Evolutionary conservation across 2,329 filamentous ascomycete genomes (phyloP).

Genomic region (Verticillium longisporum): DNA sequence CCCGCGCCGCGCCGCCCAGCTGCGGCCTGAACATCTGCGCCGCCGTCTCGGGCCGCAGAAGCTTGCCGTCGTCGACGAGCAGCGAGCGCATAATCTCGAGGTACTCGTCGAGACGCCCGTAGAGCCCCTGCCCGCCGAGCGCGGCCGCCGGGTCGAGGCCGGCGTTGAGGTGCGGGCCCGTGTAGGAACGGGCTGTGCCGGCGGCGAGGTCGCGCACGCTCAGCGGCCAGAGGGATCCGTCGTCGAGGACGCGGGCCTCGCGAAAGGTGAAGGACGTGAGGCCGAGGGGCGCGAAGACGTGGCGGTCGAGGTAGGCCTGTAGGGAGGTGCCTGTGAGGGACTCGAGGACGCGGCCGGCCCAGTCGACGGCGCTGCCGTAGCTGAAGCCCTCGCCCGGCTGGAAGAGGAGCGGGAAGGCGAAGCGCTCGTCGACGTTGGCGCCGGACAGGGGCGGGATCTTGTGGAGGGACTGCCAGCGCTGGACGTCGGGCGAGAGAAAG

Average conservation of each 20-base stretch:
- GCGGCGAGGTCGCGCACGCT: slow-evolving; percentile 9
- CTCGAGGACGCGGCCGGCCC: slow-evolving; percentile 38
- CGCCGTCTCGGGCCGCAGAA: slow-evolving; percentile 22
- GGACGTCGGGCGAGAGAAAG: slow-evolving; percentile 27
- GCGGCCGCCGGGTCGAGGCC: slow-evolving; percentile 14
- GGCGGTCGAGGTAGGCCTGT: slow-evolving; percentile 25
- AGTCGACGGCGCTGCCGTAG: slow-evolving; percentile 41
- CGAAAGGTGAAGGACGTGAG: slow-evolving; percentile 16
- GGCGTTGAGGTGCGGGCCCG: slow-evolving; percentile 3
- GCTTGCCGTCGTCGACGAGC: slow-evolving; percentile 18
- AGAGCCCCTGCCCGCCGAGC: slow-evolving; percentile 27
- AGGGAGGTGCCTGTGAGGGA: slow-evolving; percentile 27
- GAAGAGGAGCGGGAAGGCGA: slow-evolving; percentile 33
- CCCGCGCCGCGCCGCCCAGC: slow-evolving; percentile 19
- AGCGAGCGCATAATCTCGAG: slow-evolving; percentile 37
- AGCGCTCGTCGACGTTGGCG: slow-evolving; percentile 27
- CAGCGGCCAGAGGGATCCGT: slow-evolving; percentile 7
- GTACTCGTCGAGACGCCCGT: slow-evolving; percentile 30
- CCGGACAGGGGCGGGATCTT: slow-evolving; percentile 23
- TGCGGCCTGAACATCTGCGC: slow-evolving; percentile 32
- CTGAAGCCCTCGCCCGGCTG: slow-evolving; percentile 39
- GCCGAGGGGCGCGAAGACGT: slow-evolving; percentile 27
- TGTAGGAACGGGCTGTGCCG: slow-evolving; percentile 6
- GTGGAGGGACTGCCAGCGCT: slow-evolving; percentile 29
- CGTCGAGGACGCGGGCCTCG: not conserved